Conservation (phyloP, 345 rosid genomes). For the Citrus inodora region DNA sequence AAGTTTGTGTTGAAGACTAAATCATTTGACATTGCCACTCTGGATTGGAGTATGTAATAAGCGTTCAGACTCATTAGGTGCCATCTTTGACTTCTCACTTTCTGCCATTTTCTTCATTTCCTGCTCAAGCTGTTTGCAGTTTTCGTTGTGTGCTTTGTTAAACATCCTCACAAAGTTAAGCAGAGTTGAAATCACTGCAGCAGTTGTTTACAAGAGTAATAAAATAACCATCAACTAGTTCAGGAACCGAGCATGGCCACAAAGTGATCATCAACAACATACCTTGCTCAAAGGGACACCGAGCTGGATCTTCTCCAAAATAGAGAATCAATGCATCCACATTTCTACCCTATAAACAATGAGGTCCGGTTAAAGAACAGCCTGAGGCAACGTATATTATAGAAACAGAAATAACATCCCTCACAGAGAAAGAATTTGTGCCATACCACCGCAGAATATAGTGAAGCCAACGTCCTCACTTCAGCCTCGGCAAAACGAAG, state of each 20-base stretch:
- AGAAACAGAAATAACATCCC: background rate
- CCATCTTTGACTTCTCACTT: slow-evolving; percentile 38
- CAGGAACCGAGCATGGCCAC: background rate
- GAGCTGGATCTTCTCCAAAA: slow-evolving; percentile 96
- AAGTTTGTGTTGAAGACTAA: background rate
- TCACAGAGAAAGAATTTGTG: background rate
- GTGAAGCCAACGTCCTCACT: slow-evolving; percentile 72
- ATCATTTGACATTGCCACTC: slow-evolving; percentile 27
- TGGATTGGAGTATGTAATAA: slow-evolving; percentile 16
- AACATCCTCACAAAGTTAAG: slow-evolving; percentile 75
- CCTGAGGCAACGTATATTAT: background rate
- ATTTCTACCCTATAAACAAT: slow-evolving; percentile 63
- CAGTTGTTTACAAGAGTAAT: background rate
- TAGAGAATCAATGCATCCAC: slow-evolving; percentile 86
- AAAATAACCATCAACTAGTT: background rate
- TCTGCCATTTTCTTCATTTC: slow-evolving; percentile 63
- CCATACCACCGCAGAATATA: slow-evolving; percentile 85
- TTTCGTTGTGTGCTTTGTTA: slow-evolving; percentile 75
- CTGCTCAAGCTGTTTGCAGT: slow-evolving; percentile 66
- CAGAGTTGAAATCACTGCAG: slow-evolving; percentile 72
- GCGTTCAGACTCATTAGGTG: slow-evolving; percentile 34
- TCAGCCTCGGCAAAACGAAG: slow-evolving; percentile 78
- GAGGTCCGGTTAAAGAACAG: slow-evolving; percentile 1
- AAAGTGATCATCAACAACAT: background rate
- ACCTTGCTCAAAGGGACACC: slow-evolving; percentile 95